phyloP scores from a whole-genome alignment of 2,329 filamentous ascomycete genomes.

The Trichoderma guizhouense region DNA sequence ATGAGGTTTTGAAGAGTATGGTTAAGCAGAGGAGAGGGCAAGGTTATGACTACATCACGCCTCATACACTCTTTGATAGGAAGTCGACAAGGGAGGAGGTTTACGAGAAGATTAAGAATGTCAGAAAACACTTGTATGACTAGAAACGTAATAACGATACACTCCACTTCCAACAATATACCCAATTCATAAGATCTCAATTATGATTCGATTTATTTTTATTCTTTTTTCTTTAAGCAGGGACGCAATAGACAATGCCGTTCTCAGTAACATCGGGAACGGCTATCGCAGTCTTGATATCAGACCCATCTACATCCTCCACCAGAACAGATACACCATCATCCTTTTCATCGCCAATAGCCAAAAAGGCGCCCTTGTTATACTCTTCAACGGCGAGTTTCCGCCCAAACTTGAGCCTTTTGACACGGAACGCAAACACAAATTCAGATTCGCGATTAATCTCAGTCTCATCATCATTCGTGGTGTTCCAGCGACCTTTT shows the following conservation, averaged over 20 bases:
- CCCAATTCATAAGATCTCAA: not conserved
- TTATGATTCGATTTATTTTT: not conserved
- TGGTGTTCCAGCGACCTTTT: not conserved
- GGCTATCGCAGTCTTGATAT: not conserved
- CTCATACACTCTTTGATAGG: not conserved
- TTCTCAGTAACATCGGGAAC: not conserved
- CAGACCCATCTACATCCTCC: not conserved
- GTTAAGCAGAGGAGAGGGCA: not conserved
- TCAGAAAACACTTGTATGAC: not conserved
- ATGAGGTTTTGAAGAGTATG: conserved; percentile 1
- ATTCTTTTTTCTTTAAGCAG: not conserved
- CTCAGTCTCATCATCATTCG: not conserved
- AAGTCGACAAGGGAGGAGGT: not conserved
- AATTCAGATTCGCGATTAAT: not conserved
- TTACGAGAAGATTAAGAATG: not conserved
- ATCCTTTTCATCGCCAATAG: not conserved
- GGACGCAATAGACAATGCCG: not conserved
- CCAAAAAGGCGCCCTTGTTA: not conserved
- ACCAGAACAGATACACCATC: not conserved
- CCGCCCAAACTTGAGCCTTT: not conserved
- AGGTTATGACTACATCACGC: not conserved
- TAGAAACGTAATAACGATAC: not conserved
- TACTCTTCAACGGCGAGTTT: not conserved
- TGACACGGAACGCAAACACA: conserved; percentile 7
- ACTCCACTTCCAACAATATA: not conserved